phyloP scores from a whole-genome alignment of 257 asterid species.

The Gentiana dahurica region DNA sequence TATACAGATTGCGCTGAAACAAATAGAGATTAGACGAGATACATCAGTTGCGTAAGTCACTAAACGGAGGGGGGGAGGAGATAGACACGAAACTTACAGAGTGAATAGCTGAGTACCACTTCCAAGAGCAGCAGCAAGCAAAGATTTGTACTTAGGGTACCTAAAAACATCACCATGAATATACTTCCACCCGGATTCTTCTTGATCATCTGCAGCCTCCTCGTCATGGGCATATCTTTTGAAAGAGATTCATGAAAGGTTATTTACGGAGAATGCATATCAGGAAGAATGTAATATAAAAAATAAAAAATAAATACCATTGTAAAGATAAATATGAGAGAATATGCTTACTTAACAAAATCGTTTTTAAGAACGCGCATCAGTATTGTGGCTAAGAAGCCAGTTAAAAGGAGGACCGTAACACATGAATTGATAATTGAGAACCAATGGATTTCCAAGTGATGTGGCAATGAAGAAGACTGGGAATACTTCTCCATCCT shows the following conservation, averaged over 20 bases:
- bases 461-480: constrained; percentile 31
- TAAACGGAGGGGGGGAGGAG: no score
- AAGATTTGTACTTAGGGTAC: constrained; percentile 25
- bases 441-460: constrained; percentile 37
- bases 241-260: background rate
- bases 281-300: background rate
- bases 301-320: no score
- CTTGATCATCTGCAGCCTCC: constrained; percentile 34
- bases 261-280: background rate
- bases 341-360: constrained; percentile 25
- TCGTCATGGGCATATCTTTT: constrained; percentile 35
- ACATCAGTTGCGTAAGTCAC: background rate
- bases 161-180: constrained; percentile 38
- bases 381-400: constrained; percentile 32
- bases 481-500: constrained; percentile 36
- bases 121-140: constrained; percentile 31
- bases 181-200: constrained; percentile 35
- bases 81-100: constrained; percentile 17
- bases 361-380: constrained; percentile 38
- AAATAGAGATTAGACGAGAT: background rate
- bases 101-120: constrained; percentile 28
- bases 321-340: background rate
- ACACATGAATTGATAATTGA: constrained; percentile 36
- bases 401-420: constrained; percentile 35
- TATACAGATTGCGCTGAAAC: constrained; percentile 26